phyloP scores from a whole-genome alignment of 129 eudicot genomes.

The Oenanthe sinensis region DNA sequence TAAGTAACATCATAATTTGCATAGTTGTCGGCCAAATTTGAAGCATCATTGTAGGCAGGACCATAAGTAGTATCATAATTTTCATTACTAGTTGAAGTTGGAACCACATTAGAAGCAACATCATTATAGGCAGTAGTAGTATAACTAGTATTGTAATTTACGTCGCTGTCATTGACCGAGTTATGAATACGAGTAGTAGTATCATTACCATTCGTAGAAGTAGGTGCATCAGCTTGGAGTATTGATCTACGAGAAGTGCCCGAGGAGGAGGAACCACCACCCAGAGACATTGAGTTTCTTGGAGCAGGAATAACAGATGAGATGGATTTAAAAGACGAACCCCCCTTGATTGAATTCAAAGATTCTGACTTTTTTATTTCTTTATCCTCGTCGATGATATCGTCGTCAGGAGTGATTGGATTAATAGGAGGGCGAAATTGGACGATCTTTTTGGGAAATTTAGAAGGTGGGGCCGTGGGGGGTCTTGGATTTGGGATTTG shows the following conservation, averaged over 20 bases:
- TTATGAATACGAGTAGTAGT: neutral
- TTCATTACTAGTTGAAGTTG: slow-evolving; percentile 18
- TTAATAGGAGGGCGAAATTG: slow-evolving; percentile 60
- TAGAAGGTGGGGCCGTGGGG: slow-evolving; percentile 3
- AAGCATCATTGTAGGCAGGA: slow-evolving; percentile 26
- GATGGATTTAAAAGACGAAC: slow-evolving; percentile 49
- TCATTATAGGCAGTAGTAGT: neutral
- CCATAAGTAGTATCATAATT: slow-evolving; percentile 28
- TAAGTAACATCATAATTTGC: slow-evolving; percentile 19
- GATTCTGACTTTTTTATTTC: slow-evolving; percentile 23
- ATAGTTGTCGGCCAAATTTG: slow-evolving; percentile 26
- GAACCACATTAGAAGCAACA: slow-evolving; percentile 8
- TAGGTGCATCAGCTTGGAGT: slow-evolving; percentile 37
- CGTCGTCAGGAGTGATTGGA: slow-evolving; percentile 29
- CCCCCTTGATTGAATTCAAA: slow-evolving; percentile 20
- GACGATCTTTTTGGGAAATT: slow-evolving; percentile 43
- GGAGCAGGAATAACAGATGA: slow-evolving; percentile 74
- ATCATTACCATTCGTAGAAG: slow-evolving; percentile 7
- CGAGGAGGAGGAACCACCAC: slow-evolving; percentile 47
- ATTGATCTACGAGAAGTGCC: slow-evolving; percentile 52
- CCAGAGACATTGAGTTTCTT: slow-evolving; percentile 47
- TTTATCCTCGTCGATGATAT: slow-evolving; percentile 30
- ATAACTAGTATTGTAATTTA: slow-evolving; percentile 13
- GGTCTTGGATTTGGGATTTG: slow-evolving; percentile 22
- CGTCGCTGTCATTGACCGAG: no score